Base-by-base conservation (phyloP, 495 filamentous ascomycete genomes). In the Cladorrhinum samala region DNA sequence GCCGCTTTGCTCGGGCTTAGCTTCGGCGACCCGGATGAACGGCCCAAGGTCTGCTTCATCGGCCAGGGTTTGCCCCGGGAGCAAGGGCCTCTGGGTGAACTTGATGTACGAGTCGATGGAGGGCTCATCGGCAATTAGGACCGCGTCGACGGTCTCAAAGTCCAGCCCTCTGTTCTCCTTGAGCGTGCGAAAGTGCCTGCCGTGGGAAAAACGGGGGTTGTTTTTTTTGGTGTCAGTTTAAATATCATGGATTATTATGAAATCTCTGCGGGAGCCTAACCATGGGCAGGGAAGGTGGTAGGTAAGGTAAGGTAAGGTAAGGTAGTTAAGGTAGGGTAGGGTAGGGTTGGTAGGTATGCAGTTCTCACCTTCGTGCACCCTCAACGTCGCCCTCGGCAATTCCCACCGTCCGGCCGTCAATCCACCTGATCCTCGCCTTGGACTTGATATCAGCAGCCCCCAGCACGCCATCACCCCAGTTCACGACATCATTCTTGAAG, bases 371-470 rank as follows among this genome's bases (percentile, higher is more conserved):
- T 40, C 50, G 47, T 7, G 53, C 57, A 5, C 33, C 57, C 9
- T 52, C 49, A 9, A 60, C 27, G 14, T 57, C 58, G 5, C 54
- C 47, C 50, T 60, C 54, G 0, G 50, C 41, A 54, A 56, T 51
- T 2, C 50, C 58, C 16, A 38, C 9, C 6, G 54, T 53, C 30
- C 50, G 13, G 20, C 58, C 54, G 24, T 60, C 58, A 14, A 60
- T 21, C 58, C 58, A 60, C 42, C 41, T 36, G 20, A 60, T 54
- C 54, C 50, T 42, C 21, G 20, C 9, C 18, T 39, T 50, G 3
- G n/a, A 24, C 36, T 41, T 54, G 11, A 54, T 23, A 16, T 17
- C 50, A 2, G 46, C 54, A 1, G 9, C 50, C 18, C 43, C 49
- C 2, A 27, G 42, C 1, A 51, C 49, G 9, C 46, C 57, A 8